A percentile compares a stretch with the other conserved stretches of the same genome.
These are phyloP conservation scores for Camelina sativa DNA, from an alignment of 345 rosid species.

Conservation along the genomic window DNA sequence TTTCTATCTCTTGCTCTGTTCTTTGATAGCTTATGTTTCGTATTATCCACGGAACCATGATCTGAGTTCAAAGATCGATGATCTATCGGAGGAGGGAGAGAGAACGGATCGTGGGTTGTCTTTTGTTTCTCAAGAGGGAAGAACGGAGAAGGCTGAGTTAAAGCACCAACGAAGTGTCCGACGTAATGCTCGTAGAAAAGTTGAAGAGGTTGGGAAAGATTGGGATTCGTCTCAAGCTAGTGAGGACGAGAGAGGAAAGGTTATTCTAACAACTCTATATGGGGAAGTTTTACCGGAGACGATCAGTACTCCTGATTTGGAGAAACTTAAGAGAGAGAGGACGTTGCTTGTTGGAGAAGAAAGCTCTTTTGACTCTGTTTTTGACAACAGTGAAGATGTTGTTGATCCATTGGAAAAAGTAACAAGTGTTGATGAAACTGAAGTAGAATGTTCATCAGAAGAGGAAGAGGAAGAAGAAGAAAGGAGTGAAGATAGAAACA, in stretches of 20 bases:
- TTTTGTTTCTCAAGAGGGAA: conserved; percentile 29
- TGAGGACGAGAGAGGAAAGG: conserved; percentile 36
- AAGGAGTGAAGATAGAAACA: conserved; percentile 39
- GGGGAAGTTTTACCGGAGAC: conserved; percentile 39
- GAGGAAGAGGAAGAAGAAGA: conserved; percentile 54
- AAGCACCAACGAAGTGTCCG: conserved; percentile 55
- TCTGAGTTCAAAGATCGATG: conserved; percentile 19
- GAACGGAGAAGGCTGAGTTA: conserved; percentile 37
- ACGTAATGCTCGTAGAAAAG: conserved; percentile 52
- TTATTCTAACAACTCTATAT: conserved; percentile 27
- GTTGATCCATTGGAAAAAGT: conserved; percentile 36
- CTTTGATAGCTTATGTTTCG: conserved; percentile 50
- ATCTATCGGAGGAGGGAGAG: conserved; percentile 29
- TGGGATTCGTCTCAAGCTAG: conserved; percentile 44
- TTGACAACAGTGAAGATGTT: background rate
- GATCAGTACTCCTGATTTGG: conserved; percentile 11
- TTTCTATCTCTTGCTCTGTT: conserved; percentile 57
- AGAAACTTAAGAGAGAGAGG: conserved; percentile 40
- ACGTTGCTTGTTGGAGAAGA: conserved; percentile 40
- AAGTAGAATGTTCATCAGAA: conserved; percentile 47
- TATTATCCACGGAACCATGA: conserved; percentile 41
- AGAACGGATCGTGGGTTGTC: conserved; percentile 16
- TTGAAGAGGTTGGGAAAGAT: conserved; percentile 46
- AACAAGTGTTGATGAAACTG: conserved; percentile 38
- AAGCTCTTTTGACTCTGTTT: conserved; percentile 17